Evolutionary conservation across 2,329 filamentous ascomycete genomes (phyloP), one percentile per base, ranked within the genome.

Genomic region (Cyphellophora europaea): DNA sequence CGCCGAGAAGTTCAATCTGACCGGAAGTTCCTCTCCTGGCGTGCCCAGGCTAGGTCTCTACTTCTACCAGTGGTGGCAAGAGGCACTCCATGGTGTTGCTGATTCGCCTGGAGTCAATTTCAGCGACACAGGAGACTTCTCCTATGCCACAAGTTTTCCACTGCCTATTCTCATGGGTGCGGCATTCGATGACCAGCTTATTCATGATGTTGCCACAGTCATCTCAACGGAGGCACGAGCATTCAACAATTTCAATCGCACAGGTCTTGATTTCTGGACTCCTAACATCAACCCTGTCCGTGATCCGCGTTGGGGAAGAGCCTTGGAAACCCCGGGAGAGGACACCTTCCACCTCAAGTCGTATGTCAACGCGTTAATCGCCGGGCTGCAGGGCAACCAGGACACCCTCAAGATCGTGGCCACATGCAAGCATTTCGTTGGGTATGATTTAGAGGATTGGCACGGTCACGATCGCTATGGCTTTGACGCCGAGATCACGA

Each of bases 271-370:
- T 49, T 76, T 65, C 49, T 79, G 73, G 69, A 76, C 77, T 0
- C 77, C 78, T 0, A 79, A 81, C 48, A 76, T 81, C 52, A 81
- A 79, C 47, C 65, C 71, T 0, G 80, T 72, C 57, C 67, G 67
- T 19, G 74, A 78, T 45, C 74, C 76, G 0, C 59, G 76, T n/a
- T 77, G 74, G 74, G 74, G 74, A 2, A 60, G 74, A 6, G 74
- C 74, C 0, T 63, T 68, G 41, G 72, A 78, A 48, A 77, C 73
- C 0, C 72, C 74, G 0, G 72, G 72, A 2, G 72, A 76, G 48
- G 72, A 77, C 42, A 56, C 66, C 0, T 61, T 65, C 29, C 63
- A 62, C 19, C 55, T 75, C 10, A 57, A 61, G 5, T 52, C 53
- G 6, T 77, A 74, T 36, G 67, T 70, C 3, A 61, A 66, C 32